Evolutionary conservation across 331 rosid genomes (phyloP).

Genomic region (Acacia concinna): DNA sequence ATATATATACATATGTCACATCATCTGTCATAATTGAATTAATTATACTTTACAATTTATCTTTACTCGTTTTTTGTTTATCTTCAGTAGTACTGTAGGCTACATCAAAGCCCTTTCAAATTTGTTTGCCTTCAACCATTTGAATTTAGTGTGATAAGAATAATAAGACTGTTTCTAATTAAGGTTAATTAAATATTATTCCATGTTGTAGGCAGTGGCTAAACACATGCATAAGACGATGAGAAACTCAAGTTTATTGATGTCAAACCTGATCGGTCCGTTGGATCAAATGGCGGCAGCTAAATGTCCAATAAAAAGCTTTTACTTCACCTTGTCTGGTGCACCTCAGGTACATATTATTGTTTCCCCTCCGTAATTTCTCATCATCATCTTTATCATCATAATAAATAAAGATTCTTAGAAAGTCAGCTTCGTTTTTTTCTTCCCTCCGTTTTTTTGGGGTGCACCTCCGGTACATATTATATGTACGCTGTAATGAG

Average conservation of each 20-base stretch:
- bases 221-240: neutral
- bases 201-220: constrained; percentile 22
- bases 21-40: no score
- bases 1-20: no score
- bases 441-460: no score
- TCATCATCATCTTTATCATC: no score
- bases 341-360: constrained; percentile 19
- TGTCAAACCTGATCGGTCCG: constrained; percentile 35
- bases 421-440: no score
- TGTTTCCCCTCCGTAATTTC: neutral
- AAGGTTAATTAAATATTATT: neutral
- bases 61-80: no score
- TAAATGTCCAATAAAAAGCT: constrained; percentile 24
- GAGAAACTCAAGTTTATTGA: constrained; percentile 30
- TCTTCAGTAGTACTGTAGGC: no score
- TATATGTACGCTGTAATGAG: no score
- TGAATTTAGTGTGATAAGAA: neutral
- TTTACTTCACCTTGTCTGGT: constrained; percentile 26
- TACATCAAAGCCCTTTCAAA: no score
- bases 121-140: neutral
- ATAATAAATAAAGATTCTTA: no score
- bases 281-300: constrained; percentile 22
- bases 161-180: neutral
- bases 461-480: no score
- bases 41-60: no score